Evolutionary conservation across 805 yeast species (phyloP).

Genomic region (Nakazawaea ernobii): DNA sequence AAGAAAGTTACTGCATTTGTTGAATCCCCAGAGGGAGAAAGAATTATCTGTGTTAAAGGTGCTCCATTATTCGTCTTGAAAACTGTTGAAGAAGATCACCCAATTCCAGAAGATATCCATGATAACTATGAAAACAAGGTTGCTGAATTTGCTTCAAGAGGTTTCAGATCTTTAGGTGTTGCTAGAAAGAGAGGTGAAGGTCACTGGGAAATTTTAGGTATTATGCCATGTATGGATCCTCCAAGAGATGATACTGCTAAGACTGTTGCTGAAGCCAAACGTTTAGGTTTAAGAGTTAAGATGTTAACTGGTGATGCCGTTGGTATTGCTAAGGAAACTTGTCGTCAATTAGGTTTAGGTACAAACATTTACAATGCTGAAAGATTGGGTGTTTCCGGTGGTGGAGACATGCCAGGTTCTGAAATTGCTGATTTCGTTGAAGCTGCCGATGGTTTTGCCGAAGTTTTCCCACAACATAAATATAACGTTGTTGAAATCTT

Average conservation of each 20-base stretch:
- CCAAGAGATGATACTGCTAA: constrained; percentile 98
- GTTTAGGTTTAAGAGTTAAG: constrained; percentile 90
- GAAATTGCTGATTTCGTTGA: constrained; percentile 96
- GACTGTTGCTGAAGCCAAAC: constrained; percentile 87
- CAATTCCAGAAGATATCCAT: constrained; percentile 88
- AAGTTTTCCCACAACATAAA: constrained; percentile 97
- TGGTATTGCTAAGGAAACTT: constrained; percentile 97
- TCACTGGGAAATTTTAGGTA: constrained; percentile 96
- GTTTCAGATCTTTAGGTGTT: constrained; percentile 98
- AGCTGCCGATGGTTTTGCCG: constrained; percentile 98
- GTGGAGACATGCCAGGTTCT: constrained; percentile 93
- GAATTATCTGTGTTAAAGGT: constrained; percentile 95
- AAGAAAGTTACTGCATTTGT: constrained; percentile 94
- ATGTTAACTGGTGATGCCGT: constrained; percentile 99
- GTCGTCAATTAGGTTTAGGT: constrained; percentile 96
- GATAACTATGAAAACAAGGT: constrained; percentile 96
- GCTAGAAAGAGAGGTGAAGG: constrained; percentile 98
- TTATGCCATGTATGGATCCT: constrained; percentile 98
- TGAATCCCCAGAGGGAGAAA: constrained; percentile 93
- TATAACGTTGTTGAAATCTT: constrained; percentile 92
- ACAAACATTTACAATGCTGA: constrained; percentile 96
- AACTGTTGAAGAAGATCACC: constrained; percentile 96
- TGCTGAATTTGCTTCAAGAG: constrained; percentile 96
- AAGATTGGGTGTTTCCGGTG: constrained; percentile 91
- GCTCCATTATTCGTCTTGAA: constrained; percentile 95